Conservation (phyloP, 2,329 filamentous ascomycete genomes). For the Fonsecaea pugnacius region DNA sequence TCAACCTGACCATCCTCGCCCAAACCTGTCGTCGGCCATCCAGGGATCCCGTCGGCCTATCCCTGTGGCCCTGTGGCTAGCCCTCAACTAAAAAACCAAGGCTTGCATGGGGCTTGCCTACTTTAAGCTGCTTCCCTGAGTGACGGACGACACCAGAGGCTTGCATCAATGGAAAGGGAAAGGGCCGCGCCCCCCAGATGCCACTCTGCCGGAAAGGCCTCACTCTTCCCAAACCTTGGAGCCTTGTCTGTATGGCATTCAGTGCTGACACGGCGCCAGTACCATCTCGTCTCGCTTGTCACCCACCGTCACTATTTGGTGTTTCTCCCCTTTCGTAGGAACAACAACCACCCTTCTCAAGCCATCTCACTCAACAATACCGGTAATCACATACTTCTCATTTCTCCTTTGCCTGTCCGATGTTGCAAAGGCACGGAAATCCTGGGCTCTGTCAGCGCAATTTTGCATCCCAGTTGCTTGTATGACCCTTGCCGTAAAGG, state of each 20-base stretch:
- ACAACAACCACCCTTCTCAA: background rate
- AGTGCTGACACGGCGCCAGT: conserved; percentile 19
- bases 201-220: conserved; percentile 12
- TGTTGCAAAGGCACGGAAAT: background rate
- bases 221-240: conserved; percentile 13
- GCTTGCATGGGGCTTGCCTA: conserved; percentile 8
- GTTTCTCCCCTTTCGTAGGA: conserved; percentile 13
- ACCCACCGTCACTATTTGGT: conserved; percentile 10
- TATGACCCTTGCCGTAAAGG: conserved; percentile 2
- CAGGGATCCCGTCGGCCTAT: conserved; percentile 10
- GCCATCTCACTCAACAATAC: conserved; percentile 3
- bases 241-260: conserved; percentile 8
- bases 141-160: background rate
- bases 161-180: background rate
- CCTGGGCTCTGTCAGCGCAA: conserved; percentile 16
- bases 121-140: conserved; percentile 16
- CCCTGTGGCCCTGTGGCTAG: conserved; percentile 3
- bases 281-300: conserved; percentile 22
- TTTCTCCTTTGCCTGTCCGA: conserved; percentile 1
- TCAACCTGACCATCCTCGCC: background rate
- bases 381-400: background rate
- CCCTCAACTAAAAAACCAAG: conserved; percentile 1
- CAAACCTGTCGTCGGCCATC: conserved; percentile 9
- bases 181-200: conserved; percentile 1
- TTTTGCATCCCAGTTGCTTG: conserved; percentile 12